phyloP scores from a whole-genome alignment of 768 basidiomycete genomes.

The Serpula lacrymans region DNA sequence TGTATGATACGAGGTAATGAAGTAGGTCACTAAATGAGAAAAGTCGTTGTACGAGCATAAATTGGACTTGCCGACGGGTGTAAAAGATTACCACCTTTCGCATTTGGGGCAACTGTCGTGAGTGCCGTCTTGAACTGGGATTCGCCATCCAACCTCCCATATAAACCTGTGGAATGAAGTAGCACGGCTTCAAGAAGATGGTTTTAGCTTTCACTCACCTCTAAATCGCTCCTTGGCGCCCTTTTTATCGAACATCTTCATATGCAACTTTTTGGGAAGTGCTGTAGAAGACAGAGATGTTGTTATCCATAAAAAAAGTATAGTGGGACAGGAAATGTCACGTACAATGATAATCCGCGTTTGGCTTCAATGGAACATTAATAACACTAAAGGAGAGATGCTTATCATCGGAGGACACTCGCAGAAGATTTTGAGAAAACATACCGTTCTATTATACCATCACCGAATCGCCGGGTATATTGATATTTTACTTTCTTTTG shows the following conservation, averaged over 20 bases:
- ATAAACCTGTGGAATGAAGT: slow-evolving; percentile 38
- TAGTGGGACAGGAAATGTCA: neutral
- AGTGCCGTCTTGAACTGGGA: slow-evolving; percentile 61
- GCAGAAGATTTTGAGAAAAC: slow-evolving; percentile 10
- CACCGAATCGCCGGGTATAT: slow-evolving; percentile 45
- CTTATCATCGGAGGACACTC: neutral
- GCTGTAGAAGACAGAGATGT: slow-evolving; percentile 26
- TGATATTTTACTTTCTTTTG: slow-evolving; percentile 46
- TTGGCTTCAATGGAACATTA: slow-evolving; percentile 49
- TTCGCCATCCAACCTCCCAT: slow-evolving; percentile 51
- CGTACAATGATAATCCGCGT: slow-evolving; percentile 52
- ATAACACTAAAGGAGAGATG: slow-evolving; percentile 36
- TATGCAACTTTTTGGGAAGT: slow-evolving; percentile 39
- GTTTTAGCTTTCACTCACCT: slow-evolving; percentile 18
- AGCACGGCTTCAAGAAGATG: slow-evolving; percentile 2
- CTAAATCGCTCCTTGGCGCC: slow-evolving; percentile 21
- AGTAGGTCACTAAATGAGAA: neutral
- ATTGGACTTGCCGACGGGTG: slow-evolving; percentile 42
- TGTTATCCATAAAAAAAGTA: neutral
- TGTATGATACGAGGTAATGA: slow-evolving; percentile 19
- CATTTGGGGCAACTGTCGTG: slow-evolving; percentile 51
- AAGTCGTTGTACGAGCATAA: neutral
- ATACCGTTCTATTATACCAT: slow-evolving; percentile 50
- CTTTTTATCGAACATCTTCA: slow-evolving; percentile 29
- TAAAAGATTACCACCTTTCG: slow-evolving; percentile 42